phyloP scores from a whole-genome alignment of 1,139 yeast species.

The Yamadazyma friedrichii region DNA sequence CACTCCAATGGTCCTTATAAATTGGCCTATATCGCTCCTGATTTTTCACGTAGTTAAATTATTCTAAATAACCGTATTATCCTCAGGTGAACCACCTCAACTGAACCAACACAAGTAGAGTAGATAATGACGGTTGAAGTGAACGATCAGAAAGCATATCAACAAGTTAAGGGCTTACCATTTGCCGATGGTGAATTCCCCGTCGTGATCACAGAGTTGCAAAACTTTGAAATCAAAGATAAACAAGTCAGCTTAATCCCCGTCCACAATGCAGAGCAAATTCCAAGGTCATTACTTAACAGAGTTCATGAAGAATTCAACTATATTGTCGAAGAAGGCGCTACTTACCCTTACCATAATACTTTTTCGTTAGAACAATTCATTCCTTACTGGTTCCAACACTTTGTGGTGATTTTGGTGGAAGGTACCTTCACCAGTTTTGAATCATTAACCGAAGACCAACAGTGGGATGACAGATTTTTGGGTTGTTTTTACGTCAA shows the following conservation, averaged over 20 bases:
- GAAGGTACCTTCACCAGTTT: constrained; percentile 29
- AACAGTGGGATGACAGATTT: constrained; percentile 40
- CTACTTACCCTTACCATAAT: constrained; percentile 45
- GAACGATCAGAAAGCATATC: not conserved
- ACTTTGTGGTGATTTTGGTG: constrained; percentile 45
- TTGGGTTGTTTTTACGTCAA: constrained; percentile 73
- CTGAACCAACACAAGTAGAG: no score
- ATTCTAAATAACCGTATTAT: no score
- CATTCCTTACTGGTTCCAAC: constrained; percentile 40
- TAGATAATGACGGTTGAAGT: no score
- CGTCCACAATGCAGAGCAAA: constrained; percentile 24
- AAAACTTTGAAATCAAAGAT: constrained; percentile 27
- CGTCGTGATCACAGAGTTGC: constrained; percentile 23
- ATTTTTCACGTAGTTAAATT: no score
- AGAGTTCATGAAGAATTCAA: constrained; percentile 41
- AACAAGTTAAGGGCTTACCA: constrained; percentile 25
- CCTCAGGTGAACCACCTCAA: no score
- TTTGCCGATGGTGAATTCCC: constrained; percentile 34
- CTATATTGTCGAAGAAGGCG: constrained; percentile 48
- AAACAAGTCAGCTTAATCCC: constrained; percentile 36
- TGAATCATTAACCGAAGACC: constrained; percentile 13
- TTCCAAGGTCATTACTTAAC: constrained; percentile 36
- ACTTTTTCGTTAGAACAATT: constrained; percentile 31
- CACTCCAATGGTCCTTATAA: no score
- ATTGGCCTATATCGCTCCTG: no score